Conservation (phyloP, 192 early-diverging fungal genomes). For the Anaeromyces robustus region DNA sequence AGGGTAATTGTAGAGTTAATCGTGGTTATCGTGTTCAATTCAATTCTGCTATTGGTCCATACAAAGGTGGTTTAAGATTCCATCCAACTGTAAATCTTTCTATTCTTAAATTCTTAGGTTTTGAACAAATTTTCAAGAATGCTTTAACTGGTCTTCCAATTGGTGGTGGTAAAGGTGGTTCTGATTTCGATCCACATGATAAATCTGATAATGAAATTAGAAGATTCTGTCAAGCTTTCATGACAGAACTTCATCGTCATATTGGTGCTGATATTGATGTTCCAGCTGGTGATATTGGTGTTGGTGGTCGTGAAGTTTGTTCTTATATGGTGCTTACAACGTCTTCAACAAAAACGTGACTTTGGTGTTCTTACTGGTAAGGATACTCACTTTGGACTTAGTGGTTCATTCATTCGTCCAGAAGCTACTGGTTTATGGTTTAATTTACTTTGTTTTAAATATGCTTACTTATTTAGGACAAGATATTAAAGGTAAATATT, state of each 20-base stretch:
- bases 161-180: constrained; percentile 33
- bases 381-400: constrained; percentile 11
- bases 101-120: constrained; percentile 34
- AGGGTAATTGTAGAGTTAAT: no score
- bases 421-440: no score
- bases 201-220: background rate
- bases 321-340: constrained; percentile 33
- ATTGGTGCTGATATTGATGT: no score
- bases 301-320: constrained; percentile 30
- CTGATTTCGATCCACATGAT: constrained; percentile 28
- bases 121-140: constrained; percentile 41
- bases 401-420: no score
- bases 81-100: background rate
- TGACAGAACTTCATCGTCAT: no score
- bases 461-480: constrained; percentile 17
- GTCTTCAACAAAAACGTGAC: constrained; percentile 27
- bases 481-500: constrained; percentile 8
- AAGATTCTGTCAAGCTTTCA: no score
- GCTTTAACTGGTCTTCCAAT: constrained; percentile 19
- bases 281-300: no score
- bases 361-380: constrained; percentile 33
- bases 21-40: no score
- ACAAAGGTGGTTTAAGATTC: no score
- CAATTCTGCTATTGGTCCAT: no score
- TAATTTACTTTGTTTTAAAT: background rate